Percentiles rank a stretch among this genome's conserved stretches.
Conservation (phyloP, 352 stramenopile species). For the Phytopythium aichiense region DNA sequence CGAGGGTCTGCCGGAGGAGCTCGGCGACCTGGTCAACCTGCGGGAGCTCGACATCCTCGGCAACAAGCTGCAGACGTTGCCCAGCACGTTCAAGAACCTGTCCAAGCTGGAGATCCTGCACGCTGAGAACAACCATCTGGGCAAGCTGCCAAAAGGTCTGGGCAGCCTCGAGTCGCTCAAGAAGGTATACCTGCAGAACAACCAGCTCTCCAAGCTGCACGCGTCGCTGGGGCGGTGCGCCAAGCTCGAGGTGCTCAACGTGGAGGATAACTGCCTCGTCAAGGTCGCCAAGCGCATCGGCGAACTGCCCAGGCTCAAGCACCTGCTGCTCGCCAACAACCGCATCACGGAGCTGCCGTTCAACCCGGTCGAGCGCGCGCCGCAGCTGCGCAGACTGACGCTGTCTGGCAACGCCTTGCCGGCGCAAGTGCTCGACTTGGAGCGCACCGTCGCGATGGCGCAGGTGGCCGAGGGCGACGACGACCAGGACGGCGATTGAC, state of each 20-base stretch:
- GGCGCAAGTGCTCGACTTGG: conserved; percentile 50
- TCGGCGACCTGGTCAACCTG: conserved; percentile 71
- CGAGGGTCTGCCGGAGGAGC: conserved; percentile 58
- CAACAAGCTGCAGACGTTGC: conserved; percentile 65
- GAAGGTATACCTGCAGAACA: conserved; percentile 86
- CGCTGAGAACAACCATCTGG: conserved; percentile 67
- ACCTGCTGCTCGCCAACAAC: conserved; percentile 85
- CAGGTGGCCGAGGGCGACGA: conserved; percentile 56
- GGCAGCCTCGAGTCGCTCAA: conserved; percentile 57
- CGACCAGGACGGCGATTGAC: conserved; percentile 22
- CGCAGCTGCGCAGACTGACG: conserved; percentile 70
- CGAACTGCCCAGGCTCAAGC: conserved; percentile 69
- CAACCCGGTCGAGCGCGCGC: conserved; percentile 68
- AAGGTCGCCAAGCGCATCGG: conserved; percentile 86
- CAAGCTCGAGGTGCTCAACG: conserved; percentile 81
- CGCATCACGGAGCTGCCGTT: conserved; percentile 73
- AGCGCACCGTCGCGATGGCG: conserved; percentile 57
- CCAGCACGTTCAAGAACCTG: conserved; percentile 63
- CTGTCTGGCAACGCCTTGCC: conserved; percentile 72
- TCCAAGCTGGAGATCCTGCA: conserved; percentile 78
- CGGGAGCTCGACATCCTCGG: conserved; percentile 69
- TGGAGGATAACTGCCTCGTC: conserved; percentile 75
- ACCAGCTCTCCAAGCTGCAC: conserved; percentile 76
- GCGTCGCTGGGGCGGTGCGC: conserved; percentile 67
- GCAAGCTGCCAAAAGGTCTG: conserved; percentile 75